A percentile compares a stretch with the other conserved stretches of the same genome.
phyloP scores from a whole-genome alignment of 306 rosid genomes.

The Quercus rubra region DNA sequence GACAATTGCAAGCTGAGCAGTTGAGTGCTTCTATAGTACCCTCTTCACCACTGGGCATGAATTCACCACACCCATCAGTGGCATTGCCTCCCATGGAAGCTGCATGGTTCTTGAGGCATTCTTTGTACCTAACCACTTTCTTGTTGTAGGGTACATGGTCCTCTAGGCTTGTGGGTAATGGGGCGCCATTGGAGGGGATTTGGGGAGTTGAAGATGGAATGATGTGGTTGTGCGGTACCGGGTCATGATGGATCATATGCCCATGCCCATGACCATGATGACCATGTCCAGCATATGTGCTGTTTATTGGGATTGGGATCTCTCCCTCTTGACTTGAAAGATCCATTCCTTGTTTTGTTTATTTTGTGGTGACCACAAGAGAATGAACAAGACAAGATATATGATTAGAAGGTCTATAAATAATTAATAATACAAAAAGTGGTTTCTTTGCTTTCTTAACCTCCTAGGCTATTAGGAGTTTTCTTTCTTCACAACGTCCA shows the following conservation, averaged over 20 bases:
- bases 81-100: slow-evolving; percentile 93
- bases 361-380: slow-evolving; percentile 2
- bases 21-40: slow-evolving; percentile 74
- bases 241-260: slow-evolving; percentile 43
- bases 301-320: slow-evolving; percentile 55
- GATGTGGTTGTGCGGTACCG: slow-evolving; percentile 26
- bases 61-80: slow-evolving; percentile 88
- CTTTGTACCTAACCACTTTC: slow-evolving; percentile 51
- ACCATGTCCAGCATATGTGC: slow-evolving; percentile 26
- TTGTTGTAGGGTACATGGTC: slow-evolving; percentile 32
- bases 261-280: slow-evolving; percentile 33
- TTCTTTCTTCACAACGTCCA: background rate
- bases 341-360: slow-evolving; percentile 43
- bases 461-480: background rate
- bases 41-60: slow-evolving; percentile 87
- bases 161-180: slow-evolving; percentile 21
- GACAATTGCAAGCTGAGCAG: slow-evolving; percentile 88
- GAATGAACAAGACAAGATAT: background rate
- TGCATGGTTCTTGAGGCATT: slow-evolving; percentile 90
- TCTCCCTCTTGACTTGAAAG: slow-evolving; percentile 46
- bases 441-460: slow-evolving; percentile 1
- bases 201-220: slow-evolving; percentile 33
- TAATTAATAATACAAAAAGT: background rate
- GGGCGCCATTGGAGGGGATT: slow-evolving; percentile 36
- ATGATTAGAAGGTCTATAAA: background rate